Percentiles rank a stretch among this genome's conserved stretches.
phyloP scores from a whole-genome alignment of 2,329 filamentous ascomycete species.

The Colletotrichum lini region DNA sequence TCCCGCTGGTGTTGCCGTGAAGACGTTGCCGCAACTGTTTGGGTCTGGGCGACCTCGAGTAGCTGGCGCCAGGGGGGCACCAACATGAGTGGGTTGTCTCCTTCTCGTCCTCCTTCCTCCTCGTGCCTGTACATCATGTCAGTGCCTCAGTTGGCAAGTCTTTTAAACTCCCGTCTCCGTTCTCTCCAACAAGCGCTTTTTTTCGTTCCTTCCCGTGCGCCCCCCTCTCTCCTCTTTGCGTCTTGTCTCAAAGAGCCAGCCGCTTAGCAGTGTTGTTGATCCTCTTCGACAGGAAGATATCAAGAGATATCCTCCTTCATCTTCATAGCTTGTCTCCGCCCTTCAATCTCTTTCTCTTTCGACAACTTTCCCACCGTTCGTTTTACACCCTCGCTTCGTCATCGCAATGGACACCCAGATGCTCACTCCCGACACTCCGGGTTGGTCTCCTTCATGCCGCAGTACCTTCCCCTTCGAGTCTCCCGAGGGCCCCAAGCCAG shows the following conservation, averaged over 20 bases:
- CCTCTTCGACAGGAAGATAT: conserved; percentile 31
- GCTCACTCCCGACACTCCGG: conserved; percentile 38
- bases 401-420: conserved; percentile 35
- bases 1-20: conserved; percentile 24
- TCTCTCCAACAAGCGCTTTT: conserved; percentile 11
- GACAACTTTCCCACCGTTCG: conserved; percentile 10
- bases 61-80: conserved; percentile 25
- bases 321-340: background rate
- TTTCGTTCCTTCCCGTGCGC: conserved; percentile 20
- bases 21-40: conserved; percentile 22
- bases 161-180: conserved; percentile 38
- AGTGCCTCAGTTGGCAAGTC: conserved; percentile 37
- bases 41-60: conserved; percentile 34
- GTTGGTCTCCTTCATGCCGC: conserved; percentile 29
- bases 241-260: conserved; percentile 10
- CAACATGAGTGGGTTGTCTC: conserved; percentile 36
- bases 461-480: conserved; percentile 32
- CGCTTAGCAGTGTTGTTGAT: conserved; percentile 33
- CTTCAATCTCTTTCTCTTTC: background rate
- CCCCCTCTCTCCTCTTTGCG: conserved; percentile 22
- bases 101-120: conserved; percentile 32
- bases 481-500: conserved; percentile 13
- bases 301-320: conserved; percentile 23
- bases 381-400: conserved; percentile 16
- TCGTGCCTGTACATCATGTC: conserved; percentile 35